Percentiles rank a stretch among this genome's conserved stretches.
These are phyloP conservation scores for Poa pratensis DNA, from an alignment of 176 grass and related monocot genomes.

Conservation along the genomic window DNA sequence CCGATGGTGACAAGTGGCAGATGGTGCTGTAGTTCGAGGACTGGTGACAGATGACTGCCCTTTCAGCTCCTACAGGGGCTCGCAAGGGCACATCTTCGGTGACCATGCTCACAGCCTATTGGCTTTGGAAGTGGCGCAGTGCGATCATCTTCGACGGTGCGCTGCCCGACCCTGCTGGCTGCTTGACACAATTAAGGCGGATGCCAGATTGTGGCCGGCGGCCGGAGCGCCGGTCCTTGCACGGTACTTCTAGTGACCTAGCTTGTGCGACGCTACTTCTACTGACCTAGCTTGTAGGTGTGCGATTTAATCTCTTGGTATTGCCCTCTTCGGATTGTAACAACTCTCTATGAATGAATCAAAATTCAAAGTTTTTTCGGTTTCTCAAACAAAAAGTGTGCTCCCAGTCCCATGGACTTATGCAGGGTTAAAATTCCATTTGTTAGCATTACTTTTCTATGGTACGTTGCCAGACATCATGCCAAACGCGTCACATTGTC, in stretches of 20 bases:
- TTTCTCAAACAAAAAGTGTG: not conserved
- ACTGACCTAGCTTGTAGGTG: not conserved
- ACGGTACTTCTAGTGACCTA: not conserved
- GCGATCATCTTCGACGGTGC: not conserved
- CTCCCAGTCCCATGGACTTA: not conserved
- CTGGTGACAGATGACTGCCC: not conserved
- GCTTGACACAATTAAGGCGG: not conserved
- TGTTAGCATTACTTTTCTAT: constrained; percentile 16
- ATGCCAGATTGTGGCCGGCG: not conserved
- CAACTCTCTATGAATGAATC: not conserved
- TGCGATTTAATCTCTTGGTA: not conserved
- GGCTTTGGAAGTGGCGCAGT: not conserved
- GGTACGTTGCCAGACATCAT: constrained; percentile 12
- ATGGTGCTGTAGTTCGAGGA: not conserved
- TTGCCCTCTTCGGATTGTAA: not conserved
- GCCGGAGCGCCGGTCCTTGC: not conserved
- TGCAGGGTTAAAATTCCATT: constrained; percentile 12
- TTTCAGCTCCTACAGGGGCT: not conserved
- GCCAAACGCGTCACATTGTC: constrained; percentile 31
- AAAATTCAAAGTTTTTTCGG: not conserved
- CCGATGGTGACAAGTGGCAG: not conserved
- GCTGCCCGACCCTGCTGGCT: not conserved
- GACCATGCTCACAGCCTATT: not conserved
- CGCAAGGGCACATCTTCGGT: not conserved
- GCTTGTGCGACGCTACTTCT: not conserved